Evolutionary conservation across 2,329 filamentous ascomycete species (phyloP).

Genomic region (Paecilomyces dactylethromorphus): DNA sequence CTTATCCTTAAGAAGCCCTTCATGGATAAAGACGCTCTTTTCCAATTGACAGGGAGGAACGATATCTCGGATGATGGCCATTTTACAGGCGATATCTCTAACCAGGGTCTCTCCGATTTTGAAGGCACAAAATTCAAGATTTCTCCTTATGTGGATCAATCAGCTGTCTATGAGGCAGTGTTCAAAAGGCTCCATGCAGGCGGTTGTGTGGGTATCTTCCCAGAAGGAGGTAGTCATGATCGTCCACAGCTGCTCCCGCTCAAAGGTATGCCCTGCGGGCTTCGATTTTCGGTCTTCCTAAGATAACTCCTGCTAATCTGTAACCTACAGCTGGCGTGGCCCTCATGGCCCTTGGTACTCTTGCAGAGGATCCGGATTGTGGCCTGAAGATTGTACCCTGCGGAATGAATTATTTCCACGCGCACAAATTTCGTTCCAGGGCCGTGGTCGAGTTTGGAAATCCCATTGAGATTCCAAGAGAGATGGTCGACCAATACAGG

Average conservation of each 20-base stretch:
- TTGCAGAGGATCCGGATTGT: conserved; percentile 78
- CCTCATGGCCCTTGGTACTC: conserved; percentile 90
- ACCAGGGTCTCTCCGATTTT: conserved; percentile 52
- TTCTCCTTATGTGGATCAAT: conserved; percentile 90
- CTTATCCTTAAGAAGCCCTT: conserved; percentile 82
- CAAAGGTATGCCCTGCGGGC: conserved; percentile 49
- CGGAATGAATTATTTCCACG: conserved; percentile 99
- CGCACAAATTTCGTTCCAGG: conserved; percentile 94
- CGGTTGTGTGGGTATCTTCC: conserved; percentile 93
- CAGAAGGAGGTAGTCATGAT: conserved; percentile 93
- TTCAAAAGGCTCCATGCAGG: conserved; percentile 75
- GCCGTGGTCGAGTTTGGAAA: conserved; percentile 93
- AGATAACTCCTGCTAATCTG: conserved; percentile 12
- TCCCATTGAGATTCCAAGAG: conserved; percentile 74
- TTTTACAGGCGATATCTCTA: conserved; percentile 49
- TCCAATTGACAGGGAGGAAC: conserved; percentile 74
- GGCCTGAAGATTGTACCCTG: conserved; percentile 92
- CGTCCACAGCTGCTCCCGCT: conserved; percentile 83
- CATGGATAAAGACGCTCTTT: conserved; percentile 65
- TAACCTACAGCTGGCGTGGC: conserved; percentile 68
- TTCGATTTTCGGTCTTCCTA: background rate
- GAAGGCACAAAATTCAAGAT: conserved; percentile 77
- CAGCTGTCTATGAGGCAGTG: conserved; percentile 86
- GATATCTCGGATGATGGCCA: conserved; percentile 63
- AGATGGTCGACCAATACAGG: conserved; percentile 80